Percentiles rank a stretch among this genome's conserved stretches.
Conservation (phyloP, 768 basidiomycete species). For the Trametes sanguinea region DNA sequence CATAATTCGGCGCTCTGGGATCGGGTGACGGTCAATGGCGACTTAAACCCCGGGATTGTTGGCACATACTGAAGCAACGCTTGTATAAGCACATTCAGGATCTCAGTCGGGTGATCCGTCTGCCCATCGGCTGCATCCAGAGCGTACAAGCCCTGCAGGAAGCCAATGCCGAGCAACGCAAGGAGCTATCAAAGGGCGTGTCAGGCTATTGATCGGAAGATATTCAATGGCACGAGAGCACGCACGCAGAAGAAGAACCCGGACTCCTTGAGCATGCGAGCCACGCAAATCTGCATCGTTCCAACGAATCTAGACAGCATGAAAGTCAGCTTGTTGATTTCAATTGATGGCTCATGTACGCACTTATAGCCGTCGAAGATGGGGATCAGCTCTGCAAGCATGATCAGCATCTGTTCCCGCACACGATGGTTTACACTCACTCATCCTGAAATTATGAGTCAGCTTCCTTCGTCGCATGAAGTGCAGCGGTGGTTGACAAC, state of each 20-base stretch:
- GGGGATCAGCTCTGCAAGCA: conserved; percentile 66
- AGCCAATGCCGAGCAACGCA: conserved; percentile 81
- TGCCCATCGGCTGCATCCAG: conserved; percentile 89
- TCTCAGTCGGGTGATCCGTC: conserved; percentile 52
- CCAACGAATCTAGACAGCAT: conserved; percentile 68
- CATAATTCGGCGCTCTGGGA: conserved; percentile 65
- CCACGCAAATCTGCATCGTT: conserved; percentile 91
- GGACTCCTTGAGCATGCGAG: conserved; percentile 91
- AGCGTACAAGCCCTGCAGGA: conserved; percentile 85
- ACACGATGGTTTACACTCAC: conserved; percentile 44
- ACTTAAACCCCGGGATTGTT: too few relatives aligned
- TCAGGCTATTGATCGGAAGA: too few relatives aligned
- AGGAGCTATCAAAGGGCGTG: conserved; percentile 54
- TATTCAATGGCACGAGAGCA: too few relatives aligned
- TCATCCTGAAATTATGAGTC: conserved; percentile 60
- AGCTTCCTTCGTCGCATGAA: neutral
- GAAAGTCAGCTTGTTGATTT: neutral
- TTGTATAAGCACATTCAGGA: conserved; percentile 75
- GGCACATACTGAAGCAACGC: conserved; percentile 71
- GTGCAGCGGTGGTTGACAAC: conserved; percentile 26
- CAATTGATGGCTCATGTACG: conserved; percentile 21
- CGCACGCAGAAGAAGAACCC: conserved; percentile 86
- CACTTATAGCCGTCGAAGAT: conserved; percentile 82
- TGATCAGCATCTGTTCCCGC: neutral
- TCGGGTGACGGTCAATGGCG: too few relatives aligned